Percentiles rank a stretch among this genome's conserved stretches.
phyloP scores from a whole-genome alignment of 495 filamentous ascomycete species.

The Rhizodiscina lignyota region DNA sequence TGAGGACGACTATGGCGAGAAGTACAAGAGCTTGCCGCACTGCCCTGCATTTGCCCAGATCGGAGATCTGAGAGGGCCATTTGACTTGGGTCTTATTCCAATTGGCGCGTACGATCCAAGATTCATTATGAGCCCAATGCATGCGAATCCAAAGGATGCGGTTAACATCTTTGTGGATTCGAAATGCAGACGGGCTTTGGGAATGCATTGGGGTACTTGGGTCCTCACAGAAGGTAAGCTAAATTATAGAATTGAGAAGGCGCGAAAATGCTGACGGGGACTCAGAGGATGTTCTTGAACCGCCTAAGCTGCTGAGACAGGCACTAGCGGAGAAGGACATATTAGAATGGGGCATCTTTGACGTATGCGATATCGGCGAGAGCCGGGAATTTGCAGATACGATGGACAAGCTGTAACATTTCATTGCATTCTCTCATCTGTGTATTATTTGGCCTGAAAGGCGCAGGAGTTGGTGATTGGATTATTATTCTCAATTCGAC shows the following conservation, averaged over 20 bases:
- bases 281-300: constrained; percentile 81
- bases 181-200: constrained; percentile 65
- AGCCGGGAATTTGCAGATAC: constrained; percentile 49
- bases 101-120: constrained; percentile 86
- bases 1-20: constrained; percentile 56
- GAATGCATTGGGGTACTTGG: constrained; percentile 90
- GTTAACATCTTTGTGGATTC: constrained; percentile 88
- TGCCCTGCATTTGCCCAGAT: constrained; percentile 84
- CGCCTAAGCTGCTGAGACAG: constrained; percentile 54
- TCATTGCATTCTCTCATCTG: no score
- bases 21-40: constrained; percentile 51
- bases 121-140: constrained; percentile 40
- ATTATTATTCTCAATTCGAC: no score
- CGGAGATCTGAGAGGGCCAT: constrained; percentile 64
- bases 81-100: constrained; percentile 87
- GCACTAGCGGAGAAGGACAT: constrained; percentile 57
- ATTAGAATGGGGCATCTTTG: constrained; percentile 65
- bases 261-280: no score
- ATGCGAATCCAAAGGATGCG: constrained; percentile 75
- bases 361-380: constrained; percentile 76
- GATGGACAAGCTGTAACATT: no score
- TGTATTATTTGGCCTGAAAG: no score
- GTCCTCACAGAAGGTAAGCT: constrained; percentile 65
- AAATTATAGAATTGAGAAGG: no score
- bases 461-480: no score